Evolutionary conservation across 2,329 filamentous ascomycete species (phyloP).

Genomic region (Aureobasidium sp.): DNA sequence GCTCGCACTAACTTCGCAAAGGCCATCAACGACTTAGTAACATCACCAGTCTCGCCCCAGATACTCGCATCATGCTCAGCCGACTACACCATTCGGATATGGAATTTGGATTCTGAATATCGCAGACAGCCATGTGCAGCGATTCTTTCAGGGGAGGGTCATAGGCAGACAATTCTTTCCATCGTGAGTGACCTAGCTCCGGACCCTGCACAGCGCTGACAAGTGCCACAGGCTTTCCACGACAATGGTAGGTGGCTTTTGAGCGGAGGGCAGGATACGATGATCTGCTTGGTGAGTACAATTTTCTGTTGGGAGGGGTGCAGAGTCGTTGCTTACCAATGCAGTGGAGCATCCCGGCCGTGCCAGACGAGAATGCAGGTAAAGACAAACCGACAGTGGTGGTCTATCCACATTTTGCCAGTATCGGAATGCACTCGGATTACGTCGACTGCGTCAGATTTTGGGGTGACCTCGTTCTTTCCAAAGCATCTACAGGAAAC

Average conservation of each 20-base stretch:
- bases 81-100: conserved; percentile 66
- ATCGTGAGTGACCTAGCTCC: conserved; percentile 37
- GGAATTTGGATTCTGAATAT: conserved; percentile 61
- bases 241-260: conserved; percentile 63
- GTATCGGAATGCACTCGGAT: conserved; percentile 63
- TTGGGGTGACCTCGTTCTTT: conserved; percentile 66
- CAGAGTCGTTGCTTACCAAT: not conserved
- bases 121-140: conserved; percentile 58
- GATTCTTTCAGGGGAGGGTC: conserved; percentile 61
- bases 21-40: conserved; percentile 61
- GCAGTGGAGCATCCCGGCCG: conserved; percentile 42
- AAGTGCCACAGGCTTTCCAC: conserved; percentile 54
- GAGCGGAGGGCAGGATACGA: conserved; percentile 66
- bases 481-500: conserved; percentile 47
- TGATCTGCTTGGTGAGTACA: conserved; percentile 55
- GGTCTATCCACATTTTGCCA: conserved; percentile 75
- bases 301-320: not conserved
- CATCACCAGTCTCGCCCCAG: conserved; percentile 58
- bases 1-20: not conserved
- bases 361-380: conserved; percentile 41
- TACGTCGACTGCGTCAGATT: conserved; percentile 71
- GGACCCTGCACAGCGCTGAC: not conserved
- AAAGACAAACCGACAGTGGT: conserved; percentile 52
- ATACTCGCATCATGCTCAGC: conserved; percentile 67
- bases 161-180: conserved; percentile 58